phyloP scores from a whole-genome alignment of 192 early-diverging fungal species.

The Geosiphon pyriformis region DNA sequence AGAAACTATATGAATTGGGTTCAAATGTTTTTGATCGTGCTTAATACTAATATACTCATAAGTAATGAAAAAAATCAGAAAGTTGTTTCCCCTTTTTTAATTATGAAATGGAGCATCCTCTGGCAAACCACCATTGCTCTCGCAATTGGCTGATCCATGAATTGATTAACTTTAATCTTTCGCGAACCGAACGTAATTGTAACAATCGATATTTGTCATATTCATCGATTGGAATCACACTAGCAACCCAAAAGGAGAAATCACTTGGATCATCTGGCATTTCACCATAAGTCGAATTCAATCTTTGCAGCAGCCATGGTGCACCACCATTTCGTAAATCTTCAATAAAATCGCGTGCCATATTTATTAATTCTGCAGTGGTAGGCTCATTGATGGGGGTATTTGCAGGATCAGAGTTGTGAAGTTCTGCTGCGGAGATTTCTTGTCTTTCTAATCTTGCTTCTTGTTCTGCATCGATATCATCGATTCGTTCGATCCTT shows the following conservation, averaged over 20 bases:
- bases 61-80: too few species aligned
- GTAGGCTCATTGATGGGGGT: constrained; percentile 18
- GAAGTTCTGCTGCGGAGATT: constrained; percentile 5
- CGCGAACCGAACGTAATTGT: constrained; percentile 35
- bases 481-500: constrained; percentile 42
- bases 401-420: constrained; percentile 20
- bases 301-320: constrained; percentile 33
- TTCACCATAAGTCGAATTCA: constrained; percentile 36
- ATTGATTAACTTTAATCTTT: constrained; percentile 38
- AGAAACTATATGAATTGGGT: too few species aligned
- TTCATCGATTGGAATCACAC: constrained; percentile 42
- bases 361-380: constrained; percentile 29
- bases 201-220: constrained; percentile 43
- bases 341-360: constrained; percentile 32
- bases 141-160: constrained; percentile 35
- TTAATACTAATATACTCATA: too few species aligned
- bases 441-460: constrained; percentile 22
- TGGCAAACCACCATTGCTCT: constrained; percentile 21
- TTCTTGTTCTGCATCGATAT: constrained; percentile 39
- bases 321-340: constrained; percentile 27
- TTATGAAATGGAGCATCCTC: constrained; percentile 16
- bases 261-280: constrained; percentile 35
- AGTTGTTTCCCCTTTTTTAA: too few species aligned
- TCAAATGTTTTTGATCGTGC: too few species aligned
- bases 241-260: constrained; percentile 48